These are phyloP conservation scores for Passiflora organensis DNA, from an alignment of 345 rosid genomes.

Conservation along the genomic window DNA sequence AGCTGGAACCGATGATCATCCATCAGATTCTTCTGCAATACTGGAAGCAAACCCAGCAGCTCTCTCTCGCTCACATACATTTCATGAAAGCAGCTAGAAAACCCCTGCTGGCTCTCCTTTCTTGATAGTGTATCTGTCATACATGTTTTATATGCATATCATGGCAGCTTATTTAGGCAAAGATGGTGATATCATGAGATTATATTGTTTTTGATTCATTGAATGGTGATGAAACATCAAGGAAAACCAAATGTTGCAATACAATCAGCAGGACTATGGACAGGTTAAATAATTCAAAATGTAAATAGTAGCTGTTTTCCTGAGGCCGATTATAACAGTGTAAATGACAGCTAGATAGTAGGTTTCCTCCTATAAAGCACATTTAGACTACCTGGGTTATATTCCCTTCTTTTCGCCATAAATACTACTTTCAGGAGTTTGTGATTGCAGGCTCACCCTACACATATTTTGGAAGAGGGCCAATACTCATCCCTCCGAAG, in stretches of 20 bases:
- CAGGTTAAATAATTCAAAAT: conserved; percentile 4
- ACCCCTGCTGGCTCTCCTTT: not conserved
- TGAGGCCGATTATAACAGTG: conserved; percentile 15
- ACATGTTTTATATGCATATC: not conserved
- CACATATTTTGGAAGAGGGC: no score
- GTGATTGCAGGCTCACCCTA: no score
- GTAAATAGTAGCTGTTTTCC: conserved; percentile 34
- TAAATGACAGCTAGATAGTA: no score
- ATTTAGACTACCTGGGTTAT: no score
- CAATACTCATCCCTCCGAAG: no score
- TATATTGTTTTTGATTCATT: not conserved
- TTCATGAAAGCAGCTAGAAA: conserved; percentile 53
- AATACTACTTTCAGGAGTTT: no score
- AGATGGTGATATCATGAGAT: not conserved
- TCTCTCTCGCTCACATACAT: conserved; percentile 49
- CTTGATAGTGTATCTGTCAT: no score
- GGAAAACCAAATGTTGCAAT: conserved; percentile 5
- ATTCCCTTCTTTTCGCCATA: no score
- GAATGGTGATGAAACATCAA: not conserved
- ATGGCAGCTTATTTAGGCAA: not conserved
- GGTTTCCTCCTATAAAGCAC: no score
- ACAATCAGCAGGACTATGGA: not conserved
- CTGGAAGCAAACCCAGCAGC: conserved; percentile 67
- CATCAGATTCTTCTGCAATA: conserved; percentile 30
- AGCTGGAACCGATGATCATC: conserved; percentile 24